Evolutionary conservation across 768 basidiomycete species (phyloP).

Genomic region (Inosperma sp.): DNA sequence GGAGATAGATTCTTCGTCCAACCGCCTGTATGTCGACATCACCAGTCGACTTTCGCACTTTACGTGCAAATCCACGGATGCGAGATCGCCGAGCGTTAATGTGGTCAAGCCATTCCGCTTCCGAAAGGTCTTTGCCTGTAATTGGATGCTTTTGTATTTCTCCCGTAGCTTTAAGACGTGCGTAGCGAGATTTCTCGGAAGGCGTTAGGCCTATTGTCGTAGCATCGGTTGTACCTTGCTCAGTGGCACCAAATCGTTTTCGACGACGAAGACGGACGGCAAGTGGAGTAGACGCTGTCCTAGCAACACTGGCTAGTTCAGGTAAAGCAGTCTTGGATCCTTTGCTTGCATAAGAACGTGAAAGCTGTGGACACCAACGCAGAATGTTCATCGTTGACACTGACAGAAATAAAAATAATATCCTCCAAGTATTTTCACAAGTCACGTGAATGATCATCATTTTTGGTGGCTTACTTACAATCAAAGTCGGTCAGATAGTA

Average conservation of each 20-base stretch:
- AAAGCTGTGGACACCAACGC: slow-evolving; percentile 25
- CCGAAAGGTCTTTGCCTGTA: slow-evolving; percentile 38
- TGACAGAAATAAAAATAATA: too few relatives aligned
- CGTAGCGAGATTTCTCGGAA: slow-evolving; percentile 57
- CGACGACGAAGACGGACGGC: slow-evolving; percentile 68
- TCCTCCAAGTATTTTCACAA: too few relatives aligned
- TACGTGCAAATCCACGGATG: slow-evolving; percentile 58
- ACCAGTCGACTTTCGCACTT: slow-evolving; percentile 36
- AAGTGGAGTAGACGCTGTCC: slow-evolving; percentile 66
- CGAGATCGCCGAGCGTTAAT: slow-evolving; percentile 58
- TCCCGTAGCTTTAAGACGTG: slow-evolving; percentile 52
- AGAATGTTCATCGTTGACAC: slow-evolving; percentile 34
- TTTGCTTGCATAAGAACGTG: slow-evolving; percentile 38
- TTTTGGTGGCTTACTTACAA: too few relatives aligned
- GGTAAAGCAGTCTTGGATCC: slow-evolving; percentile 25
- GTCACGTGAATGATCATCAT: too few relatives aligned
- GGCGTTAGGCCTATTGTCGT: slow-evolving; percentile 57
- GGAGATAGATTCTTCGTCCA: slow-evolving; percentile 83
- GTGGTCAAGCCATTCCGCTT: slow-evolving; percentile 54
- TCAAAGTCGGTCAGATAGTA: too few relatives aligned
- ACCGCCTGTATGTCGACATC: slow-evolving; percentile 49
- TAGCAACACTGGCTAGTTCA: slow-evolving; percentile 45
- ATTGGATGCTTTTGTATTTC: slow-evolving; percentile 33
- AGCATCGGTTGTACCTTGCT: slow-evolving; percentile 41
- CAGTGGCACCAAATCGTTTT: slow-evolving; percentile 41